phyloP scores from a whole-genome alignment of 2,329 filamentous ascomycete genomes.

The Pyricularia grisea region DNA sequence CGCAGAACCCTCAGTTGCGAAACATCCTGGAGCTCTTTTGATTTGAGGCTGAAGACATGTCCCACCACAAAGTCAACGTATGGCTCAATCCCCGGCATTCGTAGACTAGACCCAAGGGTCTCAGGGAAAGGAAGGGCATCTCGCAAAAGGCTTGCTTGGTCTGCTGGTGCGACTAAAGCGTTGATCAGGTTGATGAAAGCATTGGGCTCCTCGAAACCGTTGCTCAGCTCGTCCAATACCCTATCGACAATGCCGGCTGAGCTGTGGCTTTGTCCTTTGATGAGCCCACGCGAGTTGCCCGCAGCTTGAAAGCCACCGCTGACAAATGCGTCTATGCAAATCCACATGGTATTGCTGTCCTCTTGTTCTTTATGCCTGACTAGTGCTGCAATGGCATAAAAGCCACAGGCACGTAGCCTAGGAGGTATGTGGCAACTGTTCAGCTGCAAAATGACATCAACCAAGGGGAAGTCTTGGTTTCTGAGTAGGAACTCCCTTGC shows the following conservation, averaged over 20 bases:
- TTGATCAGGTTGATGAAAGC: slow-evolving; percentile 74
- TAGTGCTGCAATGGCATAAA: slow-evolving; percentile 66
- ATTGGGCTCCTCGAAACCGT: slow-evolving; percentile 75
- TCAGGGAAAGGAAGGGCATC: slow-evolving; percentile 83
- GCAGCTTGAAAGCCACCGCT: slow-evolving; percentile 37
- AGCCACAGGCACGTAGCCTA: slow-evolving; percentile 74
- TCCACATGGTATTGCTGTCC: slow-evolving; percentile 70
- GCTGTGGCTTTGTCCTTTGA: slow-evolving; percentile 10
- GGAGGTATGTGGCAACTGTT: slow-evolving; percentile 68
- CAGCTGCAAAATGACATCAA: slow-evolving; percentile 59
- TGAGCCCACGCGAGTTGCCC: background rate
- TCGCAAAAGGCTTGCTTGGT: slow-evolving; percentile 51
- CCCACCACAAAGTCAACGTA: slow-evolving; percentile 90
- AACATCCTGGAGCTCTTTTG: slow-evolving; percentile 55
- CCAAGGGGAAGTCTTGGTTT: slow-evolving; percentile 39
- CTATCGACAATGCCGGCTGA: slow-evolving; percentile 42
- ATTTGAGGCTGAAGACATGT: slow-evolving; percentile 60
- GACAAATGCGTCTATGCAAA: slow-evolving; percentile 69
- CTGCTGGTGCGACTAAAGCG: slow-evolving; percentile 58
- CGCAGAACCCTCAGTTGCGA: slow-evolving; percentile 65
- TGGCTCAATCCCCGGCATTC: slow-evolving; percentile 75
- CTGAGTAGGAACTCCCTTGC: slow-evolving; percentile 64
- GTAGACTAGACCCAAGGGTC: slow-evolving; percentile 64
- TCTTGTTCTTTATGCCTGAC: slow-evolving; percentile 62
- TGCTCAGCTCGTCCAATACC: slow-evolving; percentile 65